Evolutionary conservation across 805 yeast species (phyloP).

Genomic region (Yamadazyma endophytica): DNA sequence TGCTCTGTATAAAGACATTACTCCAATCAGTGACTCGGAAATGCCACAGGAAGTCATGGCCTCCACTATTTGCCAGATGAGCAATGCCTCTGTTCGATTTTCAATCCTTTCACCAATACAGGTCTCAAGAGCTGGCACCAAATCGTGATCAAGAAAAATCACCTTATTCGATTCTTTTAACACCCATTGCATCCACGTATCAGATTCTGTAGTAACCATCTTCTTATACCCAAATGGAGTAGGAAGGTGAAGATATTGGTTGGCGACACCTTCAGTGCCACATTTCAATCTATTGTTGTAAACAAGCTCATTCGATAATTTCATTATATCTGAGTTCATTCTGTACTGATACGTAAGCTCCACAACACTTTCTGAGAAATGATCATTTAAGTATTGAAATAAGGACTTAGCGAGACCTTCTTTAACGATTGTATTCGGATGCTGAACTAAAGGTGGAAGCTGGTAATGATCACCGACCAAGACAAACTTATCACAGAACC

Average conservation of each 20-base stretch:
- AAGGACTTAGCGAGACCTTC: constrained; percentile 68
- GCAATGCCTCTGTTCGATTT: constrained; percentile 67
- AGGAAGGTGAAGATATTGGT: constrained; percentile 52
- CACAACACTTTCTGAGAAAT: constrained; percentile 69
- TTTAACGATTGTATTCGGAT: constrained; percentile 57
- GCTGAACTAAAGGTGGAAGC: constrained; percentile 79
- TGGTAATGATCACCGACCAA: constrained; percentile 97
- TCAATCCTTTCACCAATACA: constrained; percentile 62
- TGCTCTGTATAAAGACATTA: constrained; percentile 84
- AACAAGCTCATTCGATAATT: constrained; percentile 71
- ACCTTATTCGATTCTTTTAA: constrained; percentile 59
- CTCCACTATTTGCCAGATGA: constrained; percentile 60
- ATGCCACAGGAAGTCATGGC: constrained; percentile 61
- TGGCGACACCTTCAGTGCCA: constrained; percentile 63
- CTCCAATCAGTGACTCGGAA: constrained; percentile 59
- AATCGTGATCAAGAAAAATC: constrained; percentile 76
- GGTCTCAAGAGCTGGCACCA: constrained; percentile 54
- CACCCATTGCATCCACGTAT: constrained; percentile 54
- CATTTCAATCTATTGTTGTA: constrained; percentile 75
- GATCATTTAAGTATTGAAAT: constrained; percentile 69
- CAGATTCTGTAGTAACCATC: constrained; percentile 6
- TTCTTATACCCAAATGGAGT: constrained; percentile 16
- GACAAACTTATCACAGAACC: constrained; percentile 72
- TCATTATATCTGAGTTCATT: constrained; percentile 89
- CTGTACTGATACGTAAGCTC: constrained; percentile 83